A percentile compares a stretch with the other conserved stretches of the same genome.
phyloP scores from a whole-genome alignment of 2,329 filamentous ascomycete species.

The Sordariomycetes sp. region DNA sequence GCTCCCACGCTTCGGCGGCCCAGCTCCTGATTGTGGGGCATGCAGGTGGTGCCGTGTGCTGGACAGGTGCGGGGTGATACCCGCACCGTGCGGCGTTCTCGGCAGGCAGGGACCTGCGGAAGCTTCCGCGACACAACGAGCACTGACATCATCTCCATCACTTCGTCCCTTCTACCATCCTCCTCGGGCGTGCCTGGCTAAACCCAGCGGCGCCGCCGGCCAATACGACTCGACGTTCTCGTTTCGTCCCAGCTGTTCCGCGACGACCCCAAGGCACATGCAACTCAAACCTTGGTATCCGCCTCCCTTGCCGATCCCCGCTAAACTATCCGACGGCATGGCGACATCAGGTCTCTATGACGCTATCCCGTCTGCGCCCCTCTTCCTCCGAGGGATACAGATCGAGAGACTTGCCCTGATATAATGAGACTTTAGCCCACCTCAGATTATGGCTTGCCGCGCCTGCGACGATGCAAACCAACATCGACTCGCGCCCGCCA shows the following conservation, averaged over 20 bases:
- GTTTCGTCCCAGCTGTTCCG: not conserved
- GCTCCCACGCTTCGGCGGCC: not conserved
- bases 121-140: too few species aligned
- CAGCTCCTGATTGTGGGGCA: not conserved
- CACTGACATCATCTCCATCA: not conserved
- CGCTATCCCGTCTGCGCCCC: not conserved
- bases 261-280: not conserved
- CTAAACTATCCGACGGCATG: not conserved
- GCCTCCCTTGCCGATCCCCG: not conserved
- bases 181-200: not conserved
- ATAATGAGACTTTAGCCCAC: not conserved
- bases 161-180: not conserved
- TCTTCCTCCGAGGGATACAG: not conserved
- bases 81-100: not conserved
- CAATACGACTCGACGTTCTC: not conserved
- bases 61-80: not conserved
- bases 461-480: not conserved
- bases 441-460: not conserved
- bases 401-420: not conserved
- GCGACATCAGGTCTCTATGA: not conserved
- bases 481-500: not conserved
- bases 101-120: not conserved
- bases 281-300: not conserved
- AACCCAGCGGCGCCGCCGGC: not conserved
- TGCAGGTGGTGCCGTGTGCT: not conserved